Conservation (phyloP, 768 basidiomycete genomes). For the Collybia sordida region DNA sequence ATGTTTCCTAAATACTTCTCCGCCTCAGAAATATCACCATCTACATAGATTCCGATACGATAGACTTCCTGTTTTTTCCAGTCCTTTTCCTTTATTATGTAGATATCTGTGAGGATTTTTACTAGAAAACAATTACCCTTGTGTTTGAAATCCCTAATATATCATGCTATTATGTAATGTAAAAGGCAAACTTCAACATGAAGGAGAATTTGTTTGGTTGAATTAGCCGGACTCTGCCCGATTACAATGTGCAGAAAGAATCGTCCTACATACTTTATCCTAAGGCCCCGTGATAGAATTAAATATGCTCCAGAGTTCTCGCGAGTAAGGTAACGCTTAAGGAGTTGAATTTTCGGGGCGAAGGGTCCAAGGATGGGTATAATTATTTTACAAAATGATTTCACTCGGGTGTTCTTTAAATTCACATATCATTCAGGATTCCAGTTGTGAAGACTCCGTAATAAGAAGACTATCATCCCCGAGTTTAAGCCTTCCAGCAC, state of each 20-base stretch:
- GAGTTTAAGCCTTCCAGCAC: constrained; percentile 94
- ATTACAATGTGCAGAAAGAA: constrained; percentile 70
- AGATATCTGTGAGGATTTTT: constrained; percentile 52
- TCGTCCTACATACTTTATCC: constrained; percentile 58
- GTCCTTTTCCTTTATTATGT: constrained; percentile 27
- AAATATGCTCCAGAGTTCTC: constrained; percentile 87
- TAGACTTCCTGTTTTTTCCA: background rate
- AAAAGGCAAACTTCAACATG: constrained; percentile 86
- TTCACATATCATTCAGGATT: constrained; percentile 91
- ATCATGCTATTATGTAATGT: constrained; percentile 73
- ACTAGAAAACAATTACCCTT: constrained; percentile 77
- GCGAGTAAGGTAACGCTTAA: too few species aligned
- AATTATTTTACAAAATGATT: too few species aligned
- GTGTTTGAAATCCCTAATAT: constrained; percentile 73
- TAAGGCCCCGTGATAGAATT: constrained; percentile 54
- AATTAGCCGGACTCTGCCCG: constrained; percentile 69
- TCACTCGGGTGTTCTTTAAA: too few species aligned
- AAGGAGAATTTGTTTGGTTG: constrained; percentile 59
- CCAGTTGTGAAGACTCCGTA: constrained; percentile 86
- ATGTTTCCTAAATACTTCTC: too few species aligned
- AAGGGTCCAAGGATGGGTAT: too few species aligned
- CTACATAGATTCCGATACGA: background rate
- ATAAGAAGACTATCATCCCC: constrained; percentile 89
- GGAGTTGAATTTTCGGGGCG: too few species aligned
- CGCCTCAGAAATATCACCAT: background rate